Base-by-base conservation (phyloP, 2,329 filamentous ascomycete genomes). In the Whalleya microplaca region DNA sequence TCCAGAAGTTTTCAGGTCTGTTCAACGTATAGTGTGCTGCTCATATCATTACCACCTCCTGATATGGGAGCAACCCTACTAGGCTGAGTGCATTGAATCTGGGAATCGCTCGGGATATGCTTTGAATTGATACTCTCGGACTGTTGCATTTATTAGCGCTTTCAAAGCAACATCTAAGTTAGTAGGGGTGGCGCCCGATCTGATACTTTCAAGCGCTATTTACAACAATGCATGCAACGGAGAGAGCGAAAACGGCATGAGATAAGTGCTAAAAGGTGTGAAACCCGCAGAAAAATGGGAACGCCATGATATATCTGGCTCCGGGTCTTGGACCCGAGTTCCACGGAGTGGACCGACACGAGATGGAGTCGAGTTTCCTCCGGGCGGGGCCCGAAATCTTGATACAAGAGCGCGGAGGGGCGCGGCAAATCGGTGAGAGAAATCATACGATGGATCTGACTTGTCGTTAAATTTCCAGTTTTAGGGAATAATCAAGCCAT, bases 351-450 rank as follows among this genome's bases (percentile, higher is more conserved):
- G 54, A 54, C 53, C 48, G 51, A 27, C 43, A 10, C 10, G 43
- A 58, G 51, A 57, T 53, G 54, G 45, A 62, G 53, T 51, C 50
- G 53, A 51, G 45, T 51, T 51, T 54, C 48, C 45, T 49, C 43
- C 46, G 43, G 32, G 32, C 32, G 4, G 56, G 43, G 41, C 29
- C 51, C 45, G 59, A 53, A 48, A 45, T 51, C 44, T 53, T 29
- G 43, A 55, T 48, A 47, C 27, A 19, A 21, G 48, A 45, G 47
- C 40, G 44, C 44, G 48, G 27, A 46, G 32, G 48, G 55, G 40
- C 44, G 56, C 56, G 48, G 59, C 12, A 52, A 56, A 19, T 20
- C 51, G 56, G 59, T 42, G 48, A 42, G 51, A 51, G 27, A 18
- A 41, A 40, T 56, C 44, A 55, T 44, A 48, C 49, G 53, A 53